Evolutionary conservation across 768 basidiomycete genomes (phyloP).

Genomic region (Russula brevipes): DNA sequence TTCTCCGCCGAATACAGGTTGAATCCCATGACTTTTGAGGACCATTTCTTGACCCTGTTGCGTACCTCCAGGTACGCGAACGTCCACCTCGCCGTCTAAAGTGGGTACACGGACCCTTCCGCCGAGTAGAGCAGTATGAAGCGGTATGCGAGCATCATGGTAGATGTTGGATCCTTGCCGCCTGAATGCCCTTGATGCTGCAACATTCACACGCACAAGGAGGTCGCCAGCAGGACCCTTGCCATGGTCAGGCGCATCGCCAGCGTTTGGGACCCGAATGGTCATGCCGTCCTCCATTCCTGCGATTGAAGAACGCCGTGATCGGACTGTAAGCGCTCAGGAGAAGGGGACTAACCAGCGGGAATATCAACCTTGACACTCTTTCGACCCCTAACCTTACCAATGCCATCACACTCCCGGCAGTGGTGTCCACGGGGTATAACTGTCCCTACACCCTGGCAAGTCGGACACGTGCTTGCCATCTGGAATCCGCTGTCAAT

Average conservation of each 20-base stretch:
- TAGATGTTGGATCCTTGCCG: constrained; percentile 90
- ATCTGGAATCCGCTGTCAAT: constrained; percentile 95
- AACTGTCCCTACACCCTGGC: constrained; percentile 73
- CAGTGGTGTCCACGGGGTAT: constrained; percentile 79
- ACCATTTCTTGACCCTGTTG: constrained; percentile 98
- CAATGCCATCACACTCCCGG: constrained; percentile 75
- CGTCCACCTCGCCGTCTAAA: constrained; percentile 91
- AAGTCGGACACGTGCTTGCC: constrained; percentile 83
- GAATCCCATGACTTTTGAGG: constrained; percentile 79
- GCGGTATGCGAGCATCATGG: constrained; percentile 83
- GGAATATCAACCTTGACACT: constrained; percentile 79
- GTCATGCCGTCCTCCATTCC: constrained; percentile 96
- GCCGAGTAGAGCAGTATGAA: constrained; percentile 90
- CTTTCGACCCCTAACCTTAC: constrained; percentile 78
- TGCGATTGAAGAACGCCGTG: constrained; percentile 31
- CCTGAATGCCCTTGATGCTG: constrained; percentile 76
- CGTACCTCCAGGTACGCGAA: constrained; percentile 86
- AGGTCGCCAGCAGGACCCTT: constrained; percentile 81
- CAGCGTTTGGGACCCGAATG: constrained; percentile 70
- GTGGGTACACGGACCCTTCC: constrained; percentile 91
- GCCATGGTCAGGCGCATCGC: constrained; percentile 78
- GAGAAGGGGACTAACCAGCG: constrained; percentile 53
- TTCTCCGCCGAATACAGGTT: constrained; percentile 51
- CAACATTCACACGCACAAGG: constrained; percentile 78
- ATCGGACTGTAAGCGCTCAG: not conserved